Conservation (phyloP, 2,329 filamentous ascomycete genomes). For the Alternaria arborescens region DNA sequence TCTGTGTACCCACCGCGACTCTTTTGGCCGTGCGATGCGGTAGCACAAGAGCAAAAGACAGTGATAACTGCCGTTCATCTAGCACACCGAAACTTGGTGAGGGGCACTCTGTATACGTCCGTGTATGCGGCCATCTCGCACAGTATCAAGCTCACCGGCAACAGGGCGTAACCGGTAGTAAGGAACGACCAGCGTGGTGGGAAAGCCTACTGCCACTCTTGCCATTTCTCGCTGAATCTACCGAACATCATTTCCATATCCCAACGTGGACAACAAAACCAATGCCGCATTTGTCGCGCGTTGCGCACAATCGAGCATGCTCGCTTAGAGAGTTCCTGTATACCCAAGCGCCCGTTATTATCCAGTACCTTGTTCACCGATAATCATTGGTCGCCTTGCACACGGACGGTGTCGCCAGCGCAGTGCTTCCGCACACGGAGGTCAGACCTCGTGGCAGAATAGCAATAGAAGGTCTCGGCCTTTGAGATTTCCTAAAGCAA, state of each 20-base stretch:
- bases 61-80: slow-evolving; percentile 25
- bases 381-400: slow-evolving; percentile 26
- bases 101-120: slow-evolving; percentile 11
- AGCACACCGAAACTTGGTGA: slow-evolving; percentile 17
- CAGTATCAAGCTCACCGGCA: slow-evolving; percentile 22
- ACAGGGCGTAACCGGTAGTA: slow-evolving; percentile 23
- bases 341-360: slow-evolving; percentile 30
- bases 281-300: slow-evolving; percentile 19
- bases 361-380: slow-evolving; percentile 26
- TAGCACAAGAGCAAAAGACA: slow-evolving; percentile 19
- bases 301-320: slow-evolving; percentile 5
- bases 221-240: slow-evolving; percentile 1
- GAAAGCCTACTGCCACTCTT: slow-evolving; percentile 14
- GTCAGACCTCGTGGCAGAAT: slow-evolving; percentile 38
- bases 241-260: slow-evolving; percentile 11
- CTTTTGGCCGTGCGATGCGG: slow-evolving; percentile 16
- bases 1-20: slow-evolving; percentile 20
- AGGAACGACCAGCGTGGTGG: slow-evolving; percentile 25
- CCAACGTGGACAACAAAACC: slow-evolving; percentile 7
- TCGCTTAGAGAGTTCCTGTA: slow-evolving; percentile 21
- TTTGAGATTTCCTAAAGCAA: slow-evolving; percentile 23
- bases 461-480: slow-evolving; percentile 29
- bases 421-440: slow-evolving; percentile 19
- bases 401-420: slow-evolving; percentile 19
- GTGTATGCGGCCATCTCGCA: slow-evolving; percentile 15